Evolutionary conservation across 2,329 filamentous ascomycete genomes (phyloP), one percentile per base, ranked within the genome.

Genomic region (Samsoniella hepiali): DNA sequence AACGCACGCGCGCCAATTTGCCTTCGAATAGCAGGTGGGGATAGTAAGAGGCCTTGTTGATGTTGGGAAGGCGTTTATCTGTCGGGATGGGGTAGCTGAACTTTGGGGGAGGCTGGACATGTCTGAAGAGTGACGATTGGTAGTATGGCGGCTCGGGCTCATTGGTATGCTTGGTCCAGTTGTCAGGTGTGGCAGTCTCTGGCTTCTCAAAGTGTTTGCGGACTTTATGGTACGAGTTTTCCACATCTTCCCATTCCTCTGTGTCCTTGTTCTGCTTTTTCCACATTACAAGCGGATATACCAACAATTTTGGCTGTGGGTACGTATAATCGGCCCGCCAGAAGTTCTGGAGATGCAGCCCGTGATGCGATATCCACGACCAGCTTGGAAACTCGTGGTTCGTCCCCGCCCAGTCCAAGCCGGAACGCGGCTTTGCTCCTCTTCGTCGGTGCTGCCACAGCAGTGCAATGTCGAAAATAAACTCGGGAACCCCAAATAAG

Each of bases 351-450:
- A 62, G 36, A 62, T 62, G 58, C 7, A 34, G 9, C 17, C 53
- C 63, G 31, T 62, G 50, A 44, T 62, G 57, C 5, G 63, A 64
- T 47, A 64, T 64, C 63, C 63, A 64, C 5, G 63, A 62, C 63
- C 63, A 64, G 27, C 58, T 64, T 8, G 63, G 63, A 49, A 62
- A 62, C 2, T 51, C 11, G 36, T 47, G 44, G 5, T 45, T 4
- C n/a, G 38, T 40, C 17, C 15, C 27, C 2, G 36, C 27, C 58
- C 63, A 56, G 17, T 49, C 63, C 17, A 40, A 2, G 2, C 50
- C 49, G 10, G 63, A 60, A 10, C 56, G 56, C 44, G 63, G 49
- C 22, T 31, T 56, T 2, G 63, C 63, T 54, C 58, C 63, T 34
- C 58, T 50, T 7, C 63, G 44, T 31, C 63, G 44, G 34, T 57